Conservation (phyloP, 2,329 filamentous ascomycete species). For the Aspergillus sp. region DNA sequence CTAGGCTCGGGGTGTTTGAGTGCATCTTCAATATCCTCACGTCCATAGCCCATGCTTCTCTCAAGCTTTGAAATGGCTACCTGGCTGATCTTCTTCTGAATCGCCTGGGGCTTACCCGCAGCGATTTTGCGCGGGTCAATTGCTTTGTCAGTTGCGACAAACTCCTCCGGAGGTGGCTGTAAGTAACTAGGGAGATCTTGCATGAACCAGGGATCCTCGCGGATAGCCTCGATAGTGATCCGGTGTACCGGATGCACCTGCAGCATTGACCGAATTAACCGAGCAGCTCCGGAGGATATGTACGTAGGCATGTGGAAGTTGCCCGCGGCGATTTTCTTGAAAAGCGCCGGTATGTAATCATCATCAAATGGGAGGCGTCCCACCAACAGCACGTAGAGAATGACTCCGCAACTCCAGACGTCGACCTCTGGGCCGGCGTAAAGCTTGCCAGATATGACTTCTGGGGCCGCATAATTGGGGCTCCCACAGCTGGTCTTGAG, state of each 20-base stretch:
- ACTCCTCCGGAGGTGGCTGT: constrained; percentile 83
- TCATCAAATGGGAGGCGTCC: constrained; percentile 88
- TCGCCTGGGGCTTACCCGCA: constrained; percentile 71
- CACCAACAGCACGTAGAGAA: constrained; percentile 65
- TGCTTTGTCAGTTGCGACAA: constrained; percentile 86
- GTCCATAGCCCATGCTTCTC: constrained; percentile 96
- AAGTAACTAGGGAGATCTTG: constrained; percentile 85
- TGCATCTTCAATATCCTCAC: constrained; percentile 91
- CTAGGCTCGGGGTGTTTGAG: constrained; percentile 89
- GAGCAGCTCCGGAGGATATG: constrained; percentile 74
- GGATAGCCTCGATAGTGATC: constrained; percentile 90
- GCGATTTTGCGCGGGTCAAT: constrained; percentile 82
- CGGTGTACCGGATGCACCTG: constrained; percentile 93
- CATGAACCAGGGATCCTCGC: constrained; percentile 90
- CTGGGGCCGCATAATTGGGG: constrained; percentile 95
- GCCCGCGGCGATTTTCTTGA: constrained; percentile 95
- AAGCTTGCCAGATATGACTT: constrained; percentile 96
- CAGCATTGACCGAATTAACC: constrained; percentile 85
- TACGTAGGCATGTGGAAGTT: constrained; percentile 91
- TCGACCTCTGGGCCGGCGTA: constrained; percentile 98
- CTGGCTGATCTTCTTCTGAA: constrained; percentile 87
- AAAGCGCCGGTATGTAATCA: constrained; percentile 94
- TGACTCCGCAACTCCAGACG: constrained; percentile 71
- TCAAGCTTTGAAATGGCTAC: constrained; percentile 94
- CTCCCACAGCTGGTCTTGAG: constrained; percentile 98